A percentile compares a stretch with the other conserved stretches of the same genome.
Conservation (phyloP, 2,329 filamentous ascomycete species). For the Hypoxylon sp. region DNA sequence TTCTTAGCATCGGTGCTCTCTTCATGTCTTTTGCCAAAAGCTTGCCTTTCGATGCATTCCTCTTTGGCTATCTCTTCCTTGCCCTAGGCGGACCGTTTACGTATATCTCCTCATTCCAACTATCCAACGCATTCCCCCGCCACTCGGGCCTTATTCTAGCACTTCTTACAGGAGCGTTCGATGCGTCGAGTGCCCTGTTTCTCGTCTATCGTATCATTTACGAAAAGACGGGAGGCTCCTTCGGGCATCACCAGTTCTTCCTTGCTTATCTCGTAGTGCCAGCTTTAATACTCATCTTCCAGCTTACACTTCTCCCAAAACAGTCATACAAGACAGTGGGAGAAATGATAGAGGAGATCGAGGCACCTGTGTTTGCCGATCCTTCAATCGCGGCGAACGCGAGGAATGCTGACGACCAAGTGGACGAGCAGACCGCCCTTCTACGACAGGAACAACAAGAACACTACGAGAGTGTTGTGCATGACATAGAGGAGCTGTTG, state of each 20-base stretch:
- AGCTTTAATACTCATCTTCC: slow-evolving; percentile 73
- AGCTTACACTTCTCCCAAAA: slow-evolving; percentile 79
- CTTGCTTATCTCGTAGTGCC: slow-evolving; percentile 80
- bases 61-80: slow-evolving; percentile 81
- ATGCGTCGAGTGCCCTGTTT: slow-evolving; percentile 84
- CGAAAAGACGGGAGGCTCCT: slow-evolving; percentile 67
- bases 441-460: slow-evolving; percentile 70
- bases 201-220: slow-evolving; percentile 80
- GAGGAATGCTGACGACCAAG: slow-evolving; percentile 66
- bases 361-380: slow-evolving; percentile 62
- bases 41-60: slow-evolving; percentile 80
- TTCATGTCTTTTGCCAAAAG: slow-evolving; percentile 78
- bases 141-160: slow-evolving; percentile 85
- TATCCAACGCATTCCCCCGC: slow-evolving; percentile 85
- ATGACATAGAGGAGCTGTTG: slow-evolving; percentile 81
- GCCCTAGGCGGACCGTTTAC: slow-evolving; percentile 85
- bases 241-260: slow-evolving; percentile 79
- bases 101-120: slow-evolving; percentile 86
- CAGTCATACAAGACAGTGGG: slow-evolving; percentile 88
- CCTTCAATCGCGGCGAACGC: slow-evolving; percentile 50
- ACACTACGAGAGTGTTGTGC: slow-evolving; percentile 73
- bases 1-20: slow-evolving; percentile 77
- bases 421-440: slow-evolving; percentile 70
- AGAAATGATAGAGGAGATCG: slow-evolving; percentile 82
- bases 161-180: slow-evolving; percentile 84